Evolutionary conservation across 1,139 yeast genomes (phyloP), one percentile per base, ranked within the genome.

Genomic region (Yamadazyma atmosphaerica): DNA sequence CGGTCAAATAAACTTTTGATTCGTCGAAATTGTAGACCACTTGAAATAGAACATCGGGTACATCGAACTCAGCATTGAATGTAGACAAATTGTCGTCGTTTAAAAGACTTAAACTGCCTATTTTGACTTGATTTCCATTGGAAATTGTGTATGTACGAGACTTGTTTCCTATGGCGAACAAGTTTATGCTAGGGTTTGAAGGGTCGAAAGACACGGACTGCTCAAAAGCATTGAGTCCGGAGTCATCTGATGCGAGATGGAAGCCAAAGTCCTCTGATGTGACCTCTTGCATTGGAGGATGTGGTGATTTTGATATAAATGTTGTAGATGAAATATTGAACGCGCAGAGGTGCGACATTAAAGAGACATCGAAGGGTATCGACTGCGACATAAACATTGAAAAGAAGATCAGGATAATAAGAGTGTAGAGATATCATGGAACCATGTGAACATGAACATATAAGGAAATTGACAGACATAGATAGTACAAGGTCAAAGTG

Each of bases 241-340:
- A 55, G 13, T 52, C 56, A 3, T 43, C 47, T 3, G 58, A 52
- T 32, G 56, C 50, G 14, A 63, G 50, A 38, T 60, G 60, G 56
- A 68, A 71, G 21, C 74, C 75, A 38, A 68, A 57, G 47, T 63
- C 66, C 47, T 71, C 74, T 2, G 74, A 58, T 8, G 57, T 46
- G 13, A 49, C 38, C 50, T 66, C 71, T 10, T 9, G 4, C 33
- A 30, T 30, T 28, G 10, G 21, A 9, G 31, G 7, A 11, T n/a
- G n/a, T 24, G 27, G 23, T 21, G 10, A 21, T n/a, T n/a, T n/a
- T n/a, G n/a, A n/a, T n/a, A 21, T 21, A 21, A 21, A 10, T 24
- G 27, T 24, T 24, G 7, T 14, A 12, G 23, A 21, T 7, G 23
- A 21, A 7, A 7, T 10, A 21, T 21, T 21, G 7, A 21, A 21